Percentiles rank a stretch among this genome's conserved stretches.
Conservation (phyloP, 2,329 filamentous ascomycete species). For the Aspergillus flavus region DNA sequence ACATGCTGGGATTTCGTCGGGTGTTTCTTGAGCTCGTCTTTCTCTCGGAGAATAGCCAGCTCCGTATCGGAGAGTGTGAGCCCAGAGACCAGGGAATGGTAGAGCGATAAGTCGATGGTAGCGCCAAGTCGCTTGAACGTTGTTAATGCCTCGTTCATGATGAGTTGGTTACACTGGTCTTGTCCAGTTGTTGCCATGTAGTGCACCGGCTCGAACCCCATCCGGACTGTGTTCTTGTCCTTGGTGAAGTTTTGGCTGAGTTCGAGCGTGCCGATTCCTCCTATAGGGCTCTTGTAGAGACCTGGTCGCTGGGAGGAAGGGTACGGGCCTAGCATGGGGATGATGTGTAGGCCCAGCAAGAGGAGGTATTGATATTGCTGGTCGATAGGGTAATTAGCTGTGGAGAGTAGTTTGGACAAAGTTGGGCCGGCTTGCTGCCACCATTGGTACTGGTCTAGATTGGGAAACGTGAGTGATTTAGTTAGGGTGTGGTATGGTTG, state of each 20-base stretch:
- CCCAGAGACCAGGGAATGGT: not conserved
- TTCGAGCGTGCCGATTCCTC: conserved; percentile 2
- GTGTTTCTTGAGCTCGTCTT: not conserved
- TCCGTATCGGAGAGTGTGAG: not conserved
- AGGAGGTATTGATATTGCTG: conserved; percentile 4
- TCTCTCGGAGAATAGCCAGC: not conserved
- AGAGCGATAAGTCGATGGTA: not conserved
- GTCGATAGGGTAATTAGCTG: not conserved
- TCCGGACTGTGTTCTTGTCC: not conserved
- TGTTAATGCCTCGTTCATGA: not conserved
- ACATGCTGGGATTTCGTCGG: not conserved
- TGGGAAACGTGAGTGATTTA: not conserved
- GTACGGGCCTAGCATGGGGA: not conserved
- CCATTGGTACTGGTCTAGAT: not conserved
- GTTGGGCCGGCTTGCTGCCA: not conserved
- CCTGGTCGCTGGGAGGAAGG: not conserved
- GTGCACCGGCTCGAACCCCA: conserved; percentile 1
- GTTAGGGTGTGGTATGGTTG: not conserved
- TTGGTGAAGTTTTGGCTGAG: conserved; percentile 4
- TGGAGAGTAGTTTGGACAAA: not conserved
- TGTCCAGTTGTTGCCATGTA: not conserved
- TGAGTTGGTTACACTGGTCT: not conserved
- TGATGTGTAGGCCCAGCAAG: not conserved
- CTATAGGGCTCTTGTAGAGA: not conserved
- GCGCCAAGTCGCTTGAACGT: not conserved